A percentile compares a stretch with the other conserved stretches of the same genome.
phyloP scores from a whole-genome alignment of 371 early-diverging fungal genomes.

The Mucor plumbeus region DNA sequence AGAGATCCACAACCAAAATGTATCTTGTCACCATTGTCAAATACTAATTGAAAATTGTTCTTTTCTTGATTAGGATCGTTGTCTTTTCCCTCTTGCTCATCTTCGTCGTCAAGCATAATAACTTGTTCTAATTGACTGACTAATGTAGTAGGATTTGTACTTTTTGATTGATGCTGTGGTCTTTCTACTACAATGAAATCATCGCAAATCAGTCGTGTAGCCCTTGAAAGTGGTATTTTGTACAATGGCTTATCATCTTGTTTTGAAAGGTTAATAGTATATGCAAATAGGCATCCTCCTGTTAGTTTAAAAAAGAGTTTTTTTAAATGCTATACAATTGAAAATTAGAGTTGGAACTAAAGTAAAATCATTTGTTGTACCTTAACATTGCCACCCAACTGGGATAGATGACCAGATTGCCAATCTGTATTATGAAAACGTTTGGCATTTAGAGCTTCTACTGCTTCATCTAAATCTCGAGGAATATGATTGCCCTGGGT shows the following conservation, averaged over 20 bases:
- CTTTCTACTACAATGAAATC: neutral
- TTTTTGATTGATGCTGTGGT: neutral
- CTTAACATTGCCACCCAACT: slow-evolving; percentile 39
- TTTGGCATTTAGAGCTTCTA: slow-evolving; percentile 38
- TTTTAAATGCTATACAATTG: neutral
- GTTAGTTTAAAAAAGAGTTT: slow-evolving; percentile 15
- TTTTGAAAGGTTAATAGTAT: neutral
- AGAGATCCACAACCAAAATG: slow-evolving; percentile 16
- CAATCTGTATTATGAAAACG: slow-evolving; percentile 41
- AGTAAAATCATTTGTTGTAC: slow-evolving; percentile 4
- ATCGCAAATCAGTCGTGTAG: slow-evolving; percentile 11
- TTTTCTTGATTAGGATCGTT: neutral
- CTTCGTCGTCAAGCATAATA: neutral
- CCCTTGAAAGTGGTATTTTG: slow-evolving; percentile 18
- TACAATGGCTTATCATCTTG: neutral
- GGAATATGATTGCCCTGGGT: slow-evolving; percentile 11
- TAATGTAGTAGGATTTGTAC: neutral
- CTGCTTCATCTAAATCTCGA: slow-evolving; percentile 32
- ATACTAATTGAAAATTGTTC: slow-evolving; percentile 15
- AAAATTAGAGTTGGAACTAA: neutral
- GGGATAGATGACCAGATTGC: slow-evolving; percentile 44
- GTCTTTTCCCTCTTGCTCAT: neutral
- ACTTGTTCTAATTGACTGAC: slow-evolving; percentile 4
- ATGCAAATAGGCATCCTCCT: slow-evolving; percentile 18
- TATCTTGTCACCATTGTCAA: slow-evolving; percentile 18